phyloP scores from a whole-genome alignment of 2,329 filamentous ascomycete species.

The Pyrenochaeta sp. region DNA sequence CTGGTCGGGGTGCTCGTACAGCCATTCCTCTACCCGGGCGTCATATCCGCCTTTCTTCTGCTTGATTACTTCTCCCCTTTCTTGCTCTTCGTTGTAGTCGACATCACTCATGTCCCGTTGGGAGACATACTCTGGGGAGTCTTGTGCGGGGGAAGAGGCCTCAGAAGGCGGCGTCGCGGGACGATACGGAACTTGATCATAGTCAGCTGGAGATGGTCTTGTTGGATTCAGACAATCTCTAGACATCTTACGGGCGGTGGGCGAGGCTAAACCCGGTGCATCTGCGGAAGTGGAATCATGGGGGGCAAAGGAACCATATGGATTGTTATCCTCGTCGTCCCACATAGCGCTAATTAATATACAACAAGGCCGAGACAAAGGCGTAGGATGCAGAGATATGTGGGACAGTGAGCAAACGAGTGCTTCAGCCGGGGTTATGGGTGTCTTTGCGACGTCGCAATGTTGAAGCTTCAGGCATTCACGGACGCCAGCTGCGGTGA shows the following conservation, averaged over 20 bases:
- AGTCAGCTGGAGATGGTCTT: constrained; percentile 12
- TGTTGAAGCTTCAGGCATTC: constrained; percentile 9
- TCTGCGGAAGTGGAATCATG: constrained; percentile 81
- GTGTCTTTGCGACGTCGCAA: not conserved
- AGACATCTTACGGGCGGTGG: constrained; percentile 46
- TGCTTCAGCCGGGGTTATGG: not conserved
- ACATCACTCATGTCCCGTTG: constrained; percentile 67
- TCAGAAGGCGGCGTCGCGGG: constrained; percentile 73
- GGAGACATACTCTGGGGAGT: constrained; percentile 66
- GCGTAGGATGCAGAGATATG: not conserved
- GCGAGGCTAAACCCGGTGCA: constrained; percentile 51
- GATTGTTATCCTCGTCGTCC: constrained; percentile 99
- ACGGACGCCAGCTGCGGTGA: constrained; percentile 2
- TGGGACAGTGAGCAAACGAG: not conserved
- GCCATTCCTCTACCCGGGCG: constrained; percentile 95
- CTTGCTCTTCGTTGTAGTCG: constrained; percentile 63
- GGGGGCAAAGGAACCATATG: constrained; percentile 92
- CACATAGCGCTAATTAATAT: constrained; percentile 70
- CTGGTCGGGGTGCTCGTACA: constrained; percentile 92
- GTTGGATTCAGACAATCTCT: not conserved
- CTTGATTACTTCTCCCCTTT: constrained; percentile 48
- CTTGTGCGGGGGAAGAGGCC: constrained; percentile 73
- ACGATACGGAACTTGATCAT: constrained; percentile 55
- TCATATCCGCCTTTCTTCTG: constrained; percentile 88
- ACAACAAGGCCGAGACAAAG: not conserved